A percentile compares a stretch with the other conserved stretches of the same genome.
These are phyloP conservation scores for Zizania latifolia DNA, from an alignment of 176 grass and related monocot species.

Conservation along the genomic window DNA sequence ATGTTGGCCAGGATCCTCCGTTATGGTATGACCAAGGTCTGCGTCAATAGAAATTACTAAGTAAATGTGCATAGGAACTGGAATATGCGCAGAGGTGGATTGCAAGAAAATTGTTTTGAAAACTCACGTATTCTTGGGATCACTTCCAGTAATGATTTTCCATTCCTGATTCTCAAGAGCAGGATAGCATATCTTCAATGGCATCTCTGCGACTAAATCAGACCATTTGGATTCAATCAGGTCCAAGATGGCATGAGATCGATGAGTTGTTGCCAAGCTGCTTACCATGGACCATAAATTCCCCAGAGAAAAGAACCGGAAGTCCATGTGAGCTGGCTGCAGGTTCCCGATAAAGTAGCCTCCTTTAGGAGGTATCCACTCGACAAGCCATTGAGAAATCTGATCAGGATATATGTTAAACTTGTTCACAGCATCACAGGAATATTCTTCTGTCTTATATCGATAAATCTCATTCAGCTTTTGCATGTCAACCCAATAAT, in stretches of 20 bases:
- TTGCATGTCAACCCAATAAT: conserved; percentile 78
- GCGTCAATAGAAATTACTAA: conserved; percentile 25
- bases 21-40: conserved; percentile 96
- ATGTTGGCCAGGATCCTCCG: conserved; percentile 89
- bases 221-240: conserved; percentile 80
- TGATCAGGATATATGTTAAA: conserved; percentile 98
- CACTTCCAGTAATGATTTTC: conserved; percentile 84
- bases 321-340: conserved; percentile 90
- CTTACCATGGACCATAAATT: conserved; percentile 87
- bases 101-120: not conserved
- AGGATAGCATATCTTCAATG: conserved; percentile 87
- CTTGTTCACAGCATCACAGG: conserved; percentile 85
- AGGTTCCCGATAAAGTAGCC: conserved; percentile 86
- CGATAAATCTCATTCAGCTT: conserved; percentile 93
- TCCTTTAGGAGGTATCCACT: conserved; percentile 82
- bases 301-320: conserved; percentile 74
- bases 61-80: not conserved
- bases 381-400: conserved; percentile 75
- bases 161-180: conserved; percentile 83
- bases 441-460: conserved; percentile 95
- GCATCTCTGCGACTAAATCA: conserved; percentile 87
- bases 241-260: conserved; percentile 83
- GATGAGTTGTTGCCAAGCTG: conserved; percentile 67
- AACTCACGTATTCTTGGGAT: conserved; percentile 84
- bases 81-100: not conserved